Conservation (phyloP, 2,329 filamentous ascomycete genomes). For the Ceratocystis papillata region DNA sequence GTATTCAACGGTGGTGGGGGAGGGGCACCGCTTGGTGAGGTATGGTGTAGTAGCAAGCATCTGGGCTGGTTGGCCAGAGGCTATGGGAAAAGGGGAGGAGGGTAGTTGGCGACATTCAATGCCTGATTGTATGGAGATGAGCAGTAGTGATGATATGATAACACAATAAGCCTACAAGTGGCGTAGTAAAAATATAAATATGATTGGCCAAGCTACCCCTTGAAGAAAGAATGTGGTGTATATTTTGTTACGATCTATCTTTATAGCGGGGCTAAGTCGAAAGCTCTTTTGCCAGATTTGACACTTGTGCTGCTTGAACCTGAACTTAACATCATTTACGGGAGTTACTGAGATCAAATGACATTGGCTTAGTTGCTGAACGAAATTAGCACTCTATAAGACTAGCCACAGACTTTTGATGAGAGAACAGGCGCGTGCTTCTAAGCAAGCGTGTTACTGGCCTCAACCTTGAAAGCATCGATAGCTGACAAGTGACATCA, state of each 20-base stretch:
- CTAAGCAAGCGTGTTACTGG: no score
- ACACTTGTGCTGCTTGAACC: no score
- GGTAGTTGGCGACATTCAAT: background rate
- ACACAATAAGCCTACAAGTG: background rate
- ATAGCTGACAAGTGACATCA: no score
- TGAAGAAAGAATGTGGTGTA: background rate
- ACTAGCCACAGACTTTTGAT: no score
- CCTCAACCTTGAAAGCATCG: no score
- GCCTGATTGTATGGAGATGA: background rate
- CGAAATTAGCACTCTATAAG: no score
- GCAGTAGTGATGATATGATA: background rate
- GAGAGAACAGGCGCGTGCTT: no score
- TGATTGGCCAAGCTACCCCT: background rate
- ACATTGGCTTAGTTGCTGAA: no score
- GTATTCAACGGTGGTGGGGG: constrained; percentile 84
- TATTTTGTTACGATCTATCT: background rate
- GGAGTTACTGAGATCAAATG: no score
- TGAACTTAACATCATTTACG: no score
- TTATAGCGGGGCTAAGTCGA: background rate
- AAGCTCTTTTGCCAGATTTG: background rate
- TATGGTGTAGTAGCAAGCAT: constrained; percentile 55
- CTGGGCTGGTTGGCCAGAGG: constrained; percentile 23
- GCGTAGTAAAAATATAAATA: background rate
- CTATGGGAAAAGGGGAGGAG: background rate
- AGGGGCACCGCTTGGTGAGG: constrained; percentile 56